These are phyloP conservation scores for Colletotrichum abscissum DNA, from an alignment of 2,329 filamentous ascomycete species.

Conservation along the genomic window DNA sequence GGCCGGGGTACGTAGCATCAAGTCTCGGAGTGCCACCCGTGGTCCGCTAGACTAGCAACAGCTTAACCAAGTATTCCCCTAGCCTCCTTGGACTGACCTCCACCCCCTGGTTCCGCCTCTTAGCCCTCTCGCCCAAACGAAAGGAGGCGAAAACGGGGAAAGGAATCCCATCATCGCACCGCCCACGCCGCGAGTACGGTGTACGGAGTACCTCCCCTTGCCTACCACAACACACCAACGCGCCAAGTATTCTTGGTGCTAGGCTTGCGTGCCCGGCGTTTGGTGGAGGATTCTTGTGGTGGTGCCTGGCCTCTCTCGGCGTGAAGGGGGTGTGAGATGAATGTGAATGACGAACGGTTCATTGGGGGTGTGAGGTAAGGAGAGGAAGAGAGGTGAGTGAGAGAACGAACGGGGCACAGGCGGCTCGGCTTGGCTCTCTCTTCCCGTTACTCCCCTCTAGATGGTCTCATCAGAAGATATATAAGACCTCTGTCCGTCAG, in stretches of 20 bases:
- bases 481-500: constrained; percentile 30
- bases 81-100: background rate
- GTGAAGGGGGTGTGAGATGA: background rate
- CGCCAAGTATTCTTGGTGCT: constrained; percentile 1
- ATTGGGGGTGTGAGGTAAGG: background rate
- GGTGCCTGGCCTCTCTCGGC: constrained; percentile 27
- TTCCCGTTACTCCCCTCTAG: background rate
- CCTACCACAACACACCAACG: background rate
- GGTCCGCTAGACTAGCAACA: constrained; percentile 16
- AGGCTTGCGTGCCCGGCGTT: constrained; percentile 11
- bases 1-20: constrained; percentile 1
- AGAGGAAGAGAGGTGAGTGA: background rate
- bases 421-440: background rate
- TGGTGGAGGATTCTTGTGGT: constrained; percentile 22
- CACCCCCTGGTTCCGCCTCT: background rate
- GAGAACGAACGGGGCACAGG: background rate
- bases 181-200: no score
- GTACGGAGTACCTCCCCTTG: background rate
- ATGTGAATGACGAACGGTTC: background rate
- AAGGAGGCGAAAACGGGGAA: constrained; percentile 6
- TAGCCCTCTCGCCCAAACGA: background rate
- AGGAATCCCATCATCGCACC: constrained; percentile 5
- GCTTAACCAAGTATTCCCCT: background rate
- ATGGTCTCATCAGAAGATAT: constrained; percentile 20
- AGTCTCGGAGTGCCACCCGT: constrained; percentile 34